Percentiles rank a stretch among this genome's conserved stretches.
phyloP scores from a whole-genome alignment of 441 rosid species.

The Biscutella laevigata region DNA sequence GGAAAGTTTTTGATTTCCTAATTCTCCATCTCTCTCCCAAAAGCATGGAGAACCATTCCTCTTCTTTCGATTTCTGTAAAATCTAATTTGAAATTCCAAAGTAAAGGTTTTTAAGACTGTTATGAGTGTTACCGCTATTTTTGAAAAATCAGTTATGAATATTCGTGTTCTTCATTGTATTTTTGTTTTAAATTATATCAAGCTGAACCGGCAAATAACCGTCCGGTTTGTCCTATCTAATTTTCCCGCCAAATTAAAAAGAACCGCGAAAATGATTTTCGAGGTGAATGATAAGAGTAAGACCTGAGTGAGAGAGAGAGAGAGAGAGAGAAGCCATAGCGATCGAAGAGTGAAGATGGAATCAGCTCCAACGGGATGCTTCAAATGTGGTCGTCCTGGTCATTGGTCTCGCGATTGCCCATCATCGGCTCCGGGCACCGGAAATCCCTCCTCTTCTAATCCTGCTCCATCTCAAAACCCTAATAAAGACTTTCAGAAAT shows the following conservation, averaged over 20 bases:
- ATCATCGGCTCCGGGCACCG: constrained; percentile 21
- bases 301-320: constrained; percentile 7
- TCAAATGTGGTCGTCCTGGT: constrained; percentile 94
- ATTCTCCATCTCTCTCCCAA: constrained; percentile 9
- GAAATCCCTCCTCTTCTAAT: constrained; percentile 1
- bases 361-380: constrained; percentile 81
- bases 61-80: constrained; percentile 1
- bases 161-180: no score
- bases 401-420: constrained; percentile 99
- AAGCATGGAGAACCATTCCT: constrained; percentile 24
- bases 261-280: constrained; percentile 4
- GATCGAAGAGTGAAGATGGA: constrained; percentile 25
- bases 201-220: background rate
- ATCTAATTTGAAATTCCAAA: constrained; percentile 2
- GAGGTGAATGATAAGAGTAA: constrained; percentile 5
- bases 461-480: constrained; percentile 17
- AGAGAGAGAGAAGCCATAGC: no score
- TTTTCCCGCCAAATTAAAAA: constrained; percentile 16
- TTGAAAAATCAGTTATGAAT: no score
- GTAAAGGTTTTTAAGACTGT: no score
- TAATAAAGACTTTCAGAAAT: constrained; percentile 10
- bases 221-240: constrained; percentile 10
- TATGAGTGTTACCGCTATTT: no score
- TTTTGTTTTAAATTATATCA: no score
- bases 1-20: background rate